Conservation (phyloP, 805 yeast species). For the Candida tibetensis region DNA sequence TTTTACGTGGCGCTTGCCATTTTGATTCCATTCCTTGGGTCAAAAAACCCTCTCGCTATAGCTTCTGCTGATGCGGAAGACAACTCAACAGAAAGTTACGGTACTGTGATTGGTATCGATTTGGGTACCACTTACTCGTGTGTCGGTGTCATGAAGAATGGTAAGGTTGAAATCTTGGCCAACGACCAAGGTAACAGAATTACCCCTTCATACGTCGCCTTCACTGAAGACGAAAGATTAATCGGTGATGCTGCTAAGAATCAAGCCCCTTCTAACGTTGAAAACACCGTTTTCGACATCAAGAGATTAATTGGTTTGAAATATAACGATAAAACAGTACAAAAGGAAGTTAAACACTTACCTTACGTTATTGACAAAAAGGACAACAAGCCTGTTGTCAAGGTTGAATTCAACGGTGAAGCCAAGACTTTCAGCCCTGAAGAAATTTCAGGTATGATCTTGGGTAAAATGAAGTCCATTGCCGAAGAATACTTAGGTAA, state of each 20-base stretch:
- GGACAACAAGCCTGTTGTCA: slow-evolving; percentile 75
- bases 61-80: slow-evolving; percentile 22
- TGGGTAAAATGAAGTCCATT: slow-evolving; percentile 81
- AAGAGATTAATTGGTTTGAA: slow-evolving; percentile 94
- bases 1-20: slow-evolving; percentile 34
- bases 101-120: slow-evolving; percentile 92
- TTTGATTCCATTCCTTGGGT: slow-evolving; percentile 36
- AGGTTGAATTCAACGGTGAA: slow-evolving; percentile 82
- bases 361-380: slow-evolving; percentile 79
- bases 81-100: slow-evolving; percentile 43
- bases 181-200: slow-evolving; percentile 99
- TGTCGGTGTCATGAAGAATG: slow-evolving; percentile 91
- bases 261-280: slow-evolving; percentile 93
- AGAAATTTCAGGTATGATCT: slow-evolving; percentile 91
- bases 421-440: slow-evolving; percentile 87
- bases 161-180: slow-evolving; percentile 92
- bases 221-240: slow-evolving; percentile 88
- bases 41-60: slow-evolving; percentile 17
- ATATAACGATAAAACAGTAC: slow-evolving; percentile 72
- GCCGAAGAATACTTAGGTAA: slow-evolving; percentile 76
- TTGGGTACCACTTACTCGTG: slow-evolving; percentile 93
- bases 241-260: slow-evolving; percentile 98
- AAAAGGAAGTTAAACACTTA: slow-evolving; percentile 84
- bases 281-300: slow-evolving; percentile 86
- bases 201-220: slow-evolving; percentile 94